Conservation (phyloP, 2,329 filamentous ascomycete genomes). For the Claviceps monticola region DNA sequence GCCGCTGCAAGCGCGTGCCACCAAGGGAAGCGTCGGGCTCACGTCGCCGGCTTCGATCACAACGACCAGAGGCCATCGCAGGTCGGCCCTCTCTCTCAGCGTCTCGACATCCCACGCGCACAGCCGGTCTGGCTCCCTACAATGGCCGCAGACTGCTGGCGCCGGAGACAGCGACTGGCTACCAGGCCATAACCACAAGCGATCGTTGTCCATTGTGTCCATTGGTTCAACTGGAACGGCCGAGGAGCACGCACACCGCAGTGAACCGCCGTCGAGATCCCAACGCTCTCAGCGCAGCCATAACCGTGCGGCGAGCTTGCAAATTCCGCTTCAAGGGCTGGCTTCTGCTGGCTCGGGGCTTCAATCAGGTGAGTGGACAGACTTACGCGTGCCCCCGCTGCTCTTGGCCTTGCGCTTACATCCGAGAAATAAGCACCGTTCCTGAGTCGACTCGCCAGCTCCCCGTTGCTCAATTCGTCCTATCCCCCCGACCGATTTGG, state of each 20-base stretch:
- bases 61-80: conserved; percentile 42
- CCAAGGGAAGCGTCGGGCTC: conserved; percentile 29
- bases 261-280: conserved; percentile 27
- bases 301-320: conserved; percentile 66
- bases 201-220: conserved; percentile 72
- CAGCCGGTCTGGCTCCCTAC: conserved; percentile 31
- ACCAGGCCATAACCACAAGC: conserved; percentile 48
- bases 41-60: conserved; percentile 29
- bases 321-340: conserved; percentile 36
- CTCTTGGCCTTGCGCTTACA: conserved; percentile 1
- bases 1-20: conserved; percentile 26
- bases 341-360: conserved; percentile 30
- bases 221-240: conserved; percentile 44
- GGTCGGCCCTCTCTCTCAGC: conserved; percentile 50
- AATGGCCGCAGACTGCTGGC: conserved; percentile 27
- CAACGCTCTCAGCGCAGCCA: conserved; percentile 50
- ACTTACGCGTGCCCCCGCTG: too few species aligned
- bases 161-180: conserved; percentile 17
- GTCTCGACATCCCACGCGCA: conserved; percentile 32
- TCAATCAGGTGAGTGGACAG: conserved; percentile 22
- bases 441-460: conserved; percentile 30
- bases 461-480: conserved; percentile 41
- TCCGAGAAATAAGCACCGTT: conserved; percentile 15
- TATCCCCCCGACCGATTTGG: conserved; percentile 36
- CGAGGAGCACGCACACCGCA: conserved; percentile 31